Percentiles rank a stretch among this genome's conserved stretches.
phyloP scores from a whole-genome alignment of 1,284 basidiomycete species.

The Ustilago esculenta region DNA sequence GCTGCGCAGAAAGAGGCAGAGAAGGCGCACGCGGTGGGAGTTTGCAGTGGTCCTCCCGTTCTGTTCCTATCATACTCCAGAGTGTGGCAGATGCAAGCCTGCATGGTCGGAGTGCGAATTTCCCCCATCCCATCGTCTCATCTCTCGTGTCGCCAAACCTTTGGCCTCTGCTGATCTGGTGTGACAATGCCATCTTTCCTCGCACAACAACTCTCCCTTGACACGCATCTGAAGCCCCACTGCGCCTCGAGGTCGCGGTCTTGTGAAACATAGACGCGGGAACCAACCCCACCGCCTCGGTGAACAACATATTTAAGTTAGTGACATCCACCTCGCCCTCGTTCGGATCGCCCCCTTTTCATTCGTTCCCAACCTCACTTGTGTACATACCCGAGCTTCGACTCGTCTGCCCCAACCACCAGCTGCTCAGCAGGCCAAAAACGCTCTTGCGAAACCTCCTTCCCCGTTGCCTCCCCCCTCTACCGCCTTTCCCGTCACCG shows the following conservation, averaged over 20 bases:
- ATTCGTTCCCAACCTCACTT: not conserved
- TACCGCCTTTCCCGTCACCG: not conserved
- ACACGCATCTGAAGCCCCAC: too few species aligned
- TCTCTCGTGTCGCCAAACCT: not conserved
- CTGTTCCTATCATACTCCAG: conserved; percentile 7
- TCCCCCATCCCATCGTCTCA: too few species aligned
- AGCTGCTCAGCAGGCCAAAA: conserved; percentile 5
- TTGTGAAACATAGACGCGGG: not conserved
- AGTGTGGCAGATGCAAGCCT: conserved; percentile 5
- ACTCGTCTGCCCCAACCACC: not conserved
- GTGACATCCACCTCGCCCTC: not conserved
- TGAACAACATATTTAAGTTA: conserved; percentile 7
- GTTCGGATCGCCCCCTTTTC: not conserved
- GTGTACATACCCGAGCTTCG: not conserved
- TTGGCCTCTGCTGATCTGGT: not conserved
- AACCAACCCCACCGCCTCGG: not conserved
- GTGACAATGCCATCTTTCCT: too few species aligned
- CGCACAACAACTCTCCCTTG: too few species aligned
- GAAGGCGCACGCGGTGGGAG: not conserved
- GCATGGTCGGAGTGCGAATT: conserved; percentile 7
- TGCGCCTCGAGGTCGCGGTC: not conserved
- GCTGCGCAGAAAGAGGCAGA: too few species aligned
- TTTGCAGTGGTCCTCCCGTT: not conserved
- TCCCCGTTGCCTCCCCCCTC: not conserved
- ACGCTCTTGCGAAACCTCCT: not conserved